Evolutionary conservation across 371 early-diverging fungal genomes (phyloP), one percentile per base, ranked within the genome.

Genomic region (Mortierella sp.): DNA sequence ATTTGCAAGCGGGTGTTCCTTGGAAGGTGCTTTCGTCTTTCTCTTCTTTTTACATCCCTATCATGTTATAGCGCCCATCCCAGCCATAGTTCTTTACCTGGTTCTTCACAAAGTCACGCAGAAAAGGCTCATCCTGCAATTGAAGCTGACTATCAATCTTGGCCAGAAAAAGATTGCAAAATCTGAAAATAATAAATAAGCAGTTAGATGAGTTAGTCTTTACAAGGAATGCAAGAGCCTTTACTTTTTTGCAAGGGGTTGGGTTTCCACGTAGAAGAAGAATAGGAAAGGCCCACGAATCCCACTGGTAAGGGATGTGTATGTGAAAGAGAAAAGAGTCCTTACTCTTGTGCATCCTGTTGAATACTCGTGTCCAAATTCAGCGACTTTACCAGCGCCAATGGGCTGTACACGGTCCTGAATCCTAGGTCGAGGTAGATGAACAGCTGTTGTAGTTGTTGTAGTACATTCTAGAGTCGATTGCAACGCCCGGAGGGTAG

Each of bases 321-420:
- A n/a, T n/a, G n/a, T n/a, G n/a, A 53, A 52, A 9, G 29, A 19
- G 46, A 52, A 44, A 15, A 47, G 16, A 48, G 2, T 1, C 16
- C 68, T 23, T 76, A 86, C 86, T 86, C 86, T 71, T 86, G 85
- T 7, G 86, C 86, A 55, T 86, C 86, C 53, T 86, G 86, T 44
- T 86, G 84, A 47, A 80, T 72, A 7, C 66, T 68, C 19, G 64
- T 68, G 26, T 84, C 77, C 56, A 86, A 61, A 26, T 74, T 72
- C n/a, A 86, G 62, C 11, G 62, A 58, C 11, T 70, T 59, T 2
- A 86, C 82, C 30, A 86, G 77, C 18, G 72, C 57, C 5, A 48
- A 55, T n/a, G 72, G 86, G 67, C 70, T 84, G 66, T 73, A 84
- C 19, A 51, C 52, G 43, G 26, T 48, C 66, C 57, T 64, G n/a